These are phyloP conservation scores for Soucietia sequanensis DNA, from an alignment of 805 yeast genomes.

Conservation along the genomic window DNA sequence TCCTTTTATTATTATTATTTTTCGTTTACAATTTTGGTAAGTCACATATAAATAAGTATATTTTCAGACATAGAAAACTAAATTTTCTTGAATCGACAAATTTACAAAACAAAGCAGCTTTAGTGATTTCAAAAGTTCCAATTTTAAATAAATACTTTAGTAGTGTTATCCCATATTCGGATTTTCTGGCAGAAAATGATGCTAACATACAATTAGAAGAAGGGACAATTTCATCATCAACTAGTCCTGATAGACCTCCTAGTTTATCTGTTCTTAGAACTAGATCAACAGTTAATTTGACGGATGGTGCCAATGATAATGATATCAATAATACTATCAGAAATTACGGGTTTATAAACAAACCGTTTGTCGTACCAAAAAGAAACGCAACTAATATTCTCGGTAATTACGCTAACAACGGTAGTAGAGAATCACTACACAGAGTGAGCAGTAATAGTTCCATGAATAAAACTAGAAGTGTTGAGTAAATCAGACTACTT, in stretches of 20 bases:
- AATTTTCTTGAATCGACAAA: conserved; percentile 7
- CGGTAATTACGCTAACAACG: conserved; percentile 11
- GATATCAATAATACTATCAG: conserved; percentile 3
- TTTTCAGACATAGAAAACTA: conserved; percentile 12
- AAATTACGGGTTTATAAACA: conserved; percentile 29
- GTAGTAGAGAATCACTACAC: conserved; percentile 25
- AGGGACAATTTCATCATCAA: conserved; percentile 24
- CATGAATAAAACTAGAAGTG: conserved; percentile 9
- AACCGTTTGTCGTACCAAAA: conserved; percentile 36
- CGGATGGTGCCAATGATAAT: conserved; percentile 13
- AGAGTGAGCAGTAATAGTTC: conserved; percentile 18
- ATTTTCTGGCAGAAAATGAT: conserved; percentile 16
- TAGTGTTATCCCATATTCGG: conserved; percentile 15
- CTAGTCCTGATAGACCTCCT: conserved; percentile 12
- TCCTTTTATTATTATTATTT: conserved; percentile 16
- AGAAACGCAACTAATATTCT: conserved; percentile 9
- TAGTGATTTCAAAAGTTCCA: conserved; percentile 21
- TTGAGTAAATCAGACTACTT: conserved; percentile 1
- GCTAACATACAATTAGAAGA: conserved; percentile 31
- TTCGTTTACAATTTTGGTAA: conserved; percentile 16
- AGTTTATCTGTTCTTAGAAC: conserved; percentile 31
- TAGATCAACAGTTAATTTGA: conserved; percentile 33
- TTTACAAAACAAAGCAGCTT: conserved; percentile 9
- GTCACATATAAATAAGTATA: conserved; percentile 6
- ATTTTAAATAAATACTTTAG: conserved; percentile 11